Percentiles rank a stretch among this genome's conserved stretches.
Conservation (phyloP, 2,329 filamentous ascomycete species). For the Annulohypoxylon truncatum region DNA sequence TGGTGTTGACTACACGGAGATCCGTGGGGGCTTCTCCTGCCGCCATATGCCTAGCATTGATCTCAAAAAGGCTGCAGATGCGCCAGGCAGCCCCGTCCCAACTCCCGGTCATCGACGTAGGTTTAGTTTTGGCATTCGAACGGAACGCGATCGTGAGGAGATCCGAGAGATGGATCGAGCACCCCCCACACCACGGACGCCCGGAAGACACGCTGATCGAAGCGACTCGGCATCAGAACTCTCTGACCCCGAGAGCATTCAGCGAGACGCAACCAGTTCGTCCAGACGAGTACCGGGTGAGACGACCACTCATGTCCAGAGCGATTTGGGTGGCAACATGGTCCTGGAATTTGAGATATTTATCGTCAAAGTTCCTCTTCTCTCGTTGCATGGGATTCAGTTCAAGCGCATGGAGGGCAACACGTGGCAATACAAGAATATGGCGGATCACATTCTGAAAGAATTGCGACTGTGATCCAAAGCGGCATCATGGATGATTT, state of each 20-base stretch:
- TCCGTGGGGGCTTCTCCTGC: constrained; percentile 93
- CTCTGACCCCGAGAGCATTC: constrained; percentile 77
- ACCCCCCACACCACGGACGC: constrained; percentile 62
- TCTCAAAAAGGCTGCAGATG: constrained; percentile 76
- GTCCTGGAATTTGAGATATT: constrained; percentile 93
- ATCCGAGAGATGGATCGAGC: constrained; percentile 69
- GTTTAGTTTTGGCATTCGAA: constrained; percentile 83
- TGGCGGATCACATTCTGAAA: constrained; percentile 94
- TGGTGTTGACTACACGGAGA: constrained; percentile 90
- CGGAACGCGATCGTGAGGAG: constrained; percentile 77
- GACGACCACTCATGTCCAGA: constrained; percentile 92
- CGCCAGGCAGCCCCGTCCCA: constrained; percentile 67
- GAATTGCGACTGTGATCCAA: constrained; percentile 77
- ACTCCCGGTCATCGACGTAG: constrained; percentile 74
- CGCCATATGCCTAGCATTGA: constrained; percentile 91
- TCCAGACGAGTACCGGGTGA: constrained; percentile 78
- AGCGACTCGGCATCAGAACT: constrained; percentile 90
- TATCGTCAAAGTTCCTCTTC: constrained; percentile 95
- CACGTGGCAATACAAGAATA: constrained; percentile 98
- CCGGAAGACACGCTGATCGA: constrained; percentile 66
- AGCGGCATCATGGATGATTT: background rate
- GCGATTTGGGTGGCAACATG: constrained; percentile 86
- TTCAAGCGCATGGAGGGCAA: constrained; percentile 97
- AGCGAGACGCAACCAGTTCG: constrained; percentile 62
- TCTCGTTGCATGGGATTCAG: constrained; percentile 93